Conservation (phyloP, 495 filamentous ascomycete genomes). For the Trichoderma erinaceum region DNA sequence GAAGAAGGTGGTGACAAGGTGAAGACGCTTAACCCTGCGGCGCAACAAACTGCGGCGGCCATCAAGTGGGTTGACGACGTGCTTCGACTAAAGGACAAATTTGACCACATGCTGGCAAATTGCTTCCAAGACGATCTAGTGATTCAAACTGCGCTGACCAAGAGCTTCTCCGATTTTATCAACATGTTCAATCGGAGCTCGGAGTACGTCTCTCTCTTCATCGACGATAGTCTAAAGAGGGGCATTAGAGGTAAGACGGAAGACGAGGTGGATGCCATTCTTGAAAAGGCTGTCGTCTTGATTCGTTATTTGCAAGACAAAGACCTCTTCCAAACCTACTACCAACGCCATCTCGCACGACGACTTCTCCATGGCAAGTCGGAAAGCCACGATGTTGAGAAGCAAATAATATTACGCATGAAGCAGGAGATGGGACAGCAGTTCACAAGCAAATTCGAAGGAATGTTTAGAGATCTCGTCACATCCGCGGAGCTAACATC, state of each 20-base stretch:
- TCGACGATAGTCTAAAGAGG: slow-evolving; percentile 93
- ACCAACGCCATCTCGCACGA: slow-evolving; percentile 92
- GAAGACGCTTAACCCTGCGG: slow-evolving; percentile 37
- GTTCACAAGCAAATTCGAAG: slow-evolving; percentile 87
- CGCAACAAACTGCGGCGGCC: slow-evolving; percentile 66
- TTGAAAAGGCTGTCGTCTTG: slow-evolving; percentile 86
- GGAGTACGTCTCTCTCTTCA: slow-evolving; percentile 92
- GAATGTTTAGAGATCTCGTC: slow-evolving; percentile 98
- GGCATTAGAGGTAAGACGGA: slow-evolving; percentile 92
- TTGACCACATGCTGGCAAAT: slow-evolving; percentile 64
- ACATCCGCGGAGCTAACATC: slow-evolving; percentile 78
- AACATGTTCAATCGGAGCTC: slow-evolving; percentile 76
- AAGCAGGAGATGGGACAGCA: slow-evolving; percentile 90
- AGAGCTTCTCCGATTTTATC: slow-evolving; percentile 85
- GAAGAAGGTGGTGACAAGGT: slow-evolving; percentile 44
- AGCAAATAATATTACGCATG: slow-evolving; percentile 94
- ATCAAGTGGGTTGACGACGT: slow-evolving; percentile 96
- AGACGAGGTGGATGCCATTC: slow-evolving; percentile 72
- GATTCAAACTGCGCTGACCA: slow-evolving; percentile 72
- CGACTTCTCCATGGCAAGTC: slow-evolving; percentile 81
- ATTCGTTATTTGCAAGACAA: slow-evolving; percentile 84
- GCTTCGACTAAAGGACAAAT: slow-evolving; percentile 78
- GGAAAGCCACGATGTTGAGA: slow-evolving; percentile 82
- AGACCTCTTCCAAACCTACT: slow-evolving; percentile 95
- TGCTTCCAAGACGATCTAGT: slow-evolving; percentile 71